Conservation (phyloP, 805 yeast genomes). For the Gaillardinia entomophila region DNA sequence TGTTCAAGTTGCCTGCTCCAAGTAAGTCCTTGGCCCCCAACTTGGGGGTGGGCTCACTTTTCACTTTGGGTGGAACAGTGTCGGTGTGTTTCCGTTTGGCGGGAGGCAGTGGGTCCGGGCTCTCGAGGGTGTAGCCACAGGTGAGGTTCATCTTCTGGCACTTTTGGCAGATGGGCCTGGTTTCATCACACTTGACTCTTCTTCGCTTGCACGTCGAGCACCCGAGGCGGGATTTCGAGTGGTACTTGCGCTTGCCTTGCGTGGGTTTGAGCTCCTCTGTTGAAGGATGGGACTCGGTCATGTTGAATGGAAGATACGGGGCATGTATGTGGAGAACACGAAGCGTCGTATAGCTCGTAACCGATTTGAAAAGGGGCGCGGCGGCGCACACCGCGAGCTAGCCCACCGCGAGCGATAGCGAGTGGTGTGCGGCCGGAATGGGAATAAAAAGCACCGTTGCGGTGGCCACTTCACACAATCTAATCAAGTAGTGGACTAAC, state of each 20-base stretch:
- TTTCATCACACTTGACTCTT: conserved; percentile 90
- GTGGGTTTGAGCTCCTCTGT: no score
- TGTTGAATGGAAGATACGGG: no score
- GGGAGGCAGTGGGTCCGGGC: conserved; percentile 2
- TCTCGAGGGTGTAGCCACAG: conserved; percentile 51
- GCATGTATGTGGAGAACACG: no score
- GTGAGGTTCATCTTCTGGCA: conserved; percentile 74
- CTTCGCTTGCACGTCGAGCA: conserved; percentile 86
- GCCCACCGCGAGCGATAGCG: no score
- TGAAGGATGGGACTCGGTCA: no score
- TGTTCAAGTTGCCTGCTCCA: conserved; percentile 32
- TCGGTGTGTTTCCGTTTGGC: conserved; percentile 1
- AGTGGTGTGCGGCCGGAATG: no score
- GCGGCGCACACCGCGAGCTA: no score
- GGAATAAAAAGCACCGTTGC: no score
- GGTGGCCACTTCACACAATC: no score
- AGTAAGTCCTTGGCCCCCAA: not conserved
- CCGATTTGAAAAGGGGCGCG: no score
- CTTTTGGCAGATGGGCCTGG: conserved; percentile 70
- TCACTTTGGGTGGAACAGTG: not conserved
- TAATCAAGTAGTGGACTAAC: no score
- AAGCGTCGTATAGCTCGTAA: no score
- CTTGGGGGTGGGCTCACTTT: not conserved
- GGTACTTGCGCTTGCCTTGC: conserved; percentile 85
- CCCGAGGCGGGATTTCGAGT: conserved; percentile 82